Conservation (phyloP, 805 yeast species). For the Pichia sporocuriosa region DNA sequence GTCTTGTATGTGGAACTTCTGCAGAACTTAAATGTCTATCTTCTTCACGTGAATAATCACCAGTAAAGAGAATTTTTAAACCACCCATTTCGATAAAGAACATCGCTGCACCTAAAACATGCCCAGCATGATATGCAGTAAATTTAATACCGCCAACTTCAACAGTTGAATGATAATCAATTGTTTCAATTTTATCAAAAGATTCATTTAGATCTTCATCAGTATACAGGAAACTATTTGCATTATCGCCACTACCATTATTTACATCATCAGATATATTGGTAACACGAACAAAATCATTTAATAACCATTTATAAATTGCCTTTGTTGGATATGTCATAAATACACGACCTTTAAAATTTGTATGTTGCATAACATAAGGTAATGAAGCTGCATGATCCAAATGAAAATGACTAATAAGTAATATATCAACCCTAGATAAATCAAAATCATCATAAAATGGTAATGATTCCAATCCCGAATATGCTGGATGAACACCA, state of each 20-base stretch:
- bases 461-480: slow-evolving; percentile 87
- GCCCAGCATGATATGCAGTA: slow-evolving; percentile 99
- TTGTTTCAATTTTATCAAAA: slow-evolving; percentile 84
- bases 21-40: slow-evolving; percentile 94
- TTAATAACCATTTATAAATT: slow-evolving; percentile 88
- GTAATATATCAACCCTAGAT: slow-evolving; percentile 73
- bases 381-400: slow-evolving; percentile 99
- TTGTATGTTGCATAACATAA: slow-evolving; percentile 95
- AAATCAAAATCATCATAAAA: slow-evolving; percentile 94
- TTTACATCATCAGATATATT: slow-evolving; percentile 42
- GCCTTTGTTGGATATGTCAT: slow-evolving; percentile 99
- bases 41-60: slow-evolving; percentile 94
- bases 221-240: slow-evolving; percentile 51
- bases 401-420: slow-evolving; percentile 92
- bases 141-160: slow-evolving; percentile 92
- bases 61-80: slow-evolving; percentile 80
- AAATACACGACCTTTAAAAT: slow-evolving; percentile 89
- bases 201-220: slow-evolving; percentile 87
- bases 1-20: slow-evolving; percentile 81
- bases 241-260: slow-evolving; percentile 38
- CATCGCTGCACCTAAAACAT: slow-evolving; percentile 98
- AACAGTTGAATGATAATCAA: slow-evolving; percentile 91
- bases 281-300: slow-evolving; percentile 92
- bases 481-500: slow-evolving; percentile 93
- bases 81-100: slow-evolving; percentile 93